Base-by-base conservation (phyloP, 345 rosid genomes). In the Eucalyptus victrix region DNA sequence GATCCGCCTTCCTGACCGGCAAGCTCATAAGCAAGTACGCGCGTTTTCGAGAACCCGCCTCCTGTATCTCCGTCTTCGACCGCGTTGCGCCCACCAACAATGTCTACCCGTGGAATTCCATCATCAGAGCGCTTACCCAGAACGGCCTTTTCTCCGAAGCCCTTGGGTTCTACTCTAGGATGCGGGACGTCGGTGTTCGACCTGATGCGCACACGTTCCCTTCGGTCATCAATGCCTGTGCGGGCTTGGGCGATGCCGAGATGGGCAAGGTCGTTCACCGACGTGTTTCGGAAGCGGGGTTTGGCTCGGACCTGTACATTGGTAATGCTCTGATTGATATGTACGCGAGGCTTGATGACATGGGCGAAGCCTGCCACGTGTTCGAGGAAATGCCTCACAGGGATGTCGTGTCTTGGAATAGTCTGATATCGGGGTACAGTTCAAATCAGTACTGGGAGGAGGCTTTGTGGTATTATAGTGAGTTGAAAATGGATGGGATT, bases 341-440 rank as follows among this genome's bases (percentile, higher is more conserved):
- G 97, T 96, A 92, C 86, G 91, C 93, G 5, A 91, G 96, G 72
- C 90, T 95, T 88, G 93, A 95, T 53, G 90, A 91, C 83, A 65
- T 96, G 89, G 89, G 28, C 19, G 88, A 86, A 53, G 96, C 97
- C 28, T 91, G 88, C 37, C 49, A 92, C n/a, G 93, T 95, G 93
- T 96, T 96, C 93, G 96, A 93, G 54, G 93, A 91, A 93, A 96
- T 94, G 94, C 90, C 93, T 89, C 90, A 54, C 0, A 94, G 92
- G 87, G 96, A 96, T 90, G 49, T 90, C 32, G 96, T 96, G 12
- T 94, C 98, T 4, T 95, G 97, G 96, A 96, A 96, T 89, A 93
- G 91, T 90, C 91, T 96, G 90, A 93, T 94, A 91, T 94, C 96
- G 0, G 96, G 96, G 89, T 96, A 81, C 89, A 91, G 93, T 88